Conservation (phyloP, 257 asterid genomes). For the Solanum acaule region DNA sequence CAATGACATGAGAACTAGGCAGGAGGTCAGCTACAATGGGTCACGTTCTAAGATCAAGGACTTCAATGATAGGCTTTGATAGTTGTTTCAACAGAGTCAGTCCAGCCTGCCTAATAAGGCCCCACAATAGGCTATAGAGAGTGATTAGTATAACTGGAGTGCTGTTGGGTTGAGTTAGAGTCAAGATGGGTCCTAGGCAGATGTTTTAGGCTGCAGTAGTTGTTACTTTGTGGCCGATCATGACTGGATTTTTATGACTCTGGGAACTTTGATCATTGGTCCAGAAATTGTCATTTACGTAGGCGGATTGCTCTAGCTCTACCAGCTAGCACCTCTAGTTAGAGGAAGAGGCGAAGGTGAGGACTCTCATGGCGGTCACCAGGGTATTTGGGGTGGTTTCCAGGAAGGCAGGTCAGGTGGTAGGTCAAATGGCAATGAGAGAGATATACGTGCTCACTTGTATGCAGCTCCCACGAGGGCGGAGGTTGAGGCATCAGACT, state of each 20-base stretch:
- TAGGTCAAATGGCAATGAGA: not conserved
- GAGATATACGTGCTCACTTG: not conserved
- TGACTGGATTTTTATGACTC: too few species aligned
- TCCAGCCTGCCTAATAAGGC: not conserved
- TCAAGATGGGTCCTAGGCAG: not conserved
- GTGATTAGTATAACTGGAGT: not conserved
- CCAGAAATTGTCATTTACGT: not conserved
- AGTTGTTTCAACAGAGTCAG: not conserved
- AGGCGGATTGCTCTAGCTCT: not conserved
- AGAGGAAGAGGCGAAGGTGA: not conserved
- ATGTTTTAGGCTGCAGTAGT: not conserved
- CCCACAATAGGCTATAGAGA: too few species aligned
- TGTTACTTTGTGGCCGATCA: not conserved
- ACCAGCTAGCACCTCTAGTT: too few species aligned
- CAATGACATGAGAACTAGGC: too few species aligned
- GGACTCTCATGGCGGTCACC: not conserved
- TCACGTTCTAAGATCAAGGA: not conserved
- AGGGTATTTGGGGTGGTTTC: not conserved
- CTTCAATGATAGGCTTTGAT: not conserved
- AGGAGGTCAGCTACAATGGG: not conserved
- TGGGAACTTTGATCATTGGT: not conserved
- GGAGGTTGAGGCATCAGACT: not conserved
- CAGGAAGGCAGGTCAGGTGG: not conserved
- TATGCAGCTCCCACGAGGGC: not conserved
- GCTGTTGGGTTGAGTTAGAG: not conserved